Base-by-base conservation (phyloP, 768 basidiomycete species). In the Russula sp. region DNA sequence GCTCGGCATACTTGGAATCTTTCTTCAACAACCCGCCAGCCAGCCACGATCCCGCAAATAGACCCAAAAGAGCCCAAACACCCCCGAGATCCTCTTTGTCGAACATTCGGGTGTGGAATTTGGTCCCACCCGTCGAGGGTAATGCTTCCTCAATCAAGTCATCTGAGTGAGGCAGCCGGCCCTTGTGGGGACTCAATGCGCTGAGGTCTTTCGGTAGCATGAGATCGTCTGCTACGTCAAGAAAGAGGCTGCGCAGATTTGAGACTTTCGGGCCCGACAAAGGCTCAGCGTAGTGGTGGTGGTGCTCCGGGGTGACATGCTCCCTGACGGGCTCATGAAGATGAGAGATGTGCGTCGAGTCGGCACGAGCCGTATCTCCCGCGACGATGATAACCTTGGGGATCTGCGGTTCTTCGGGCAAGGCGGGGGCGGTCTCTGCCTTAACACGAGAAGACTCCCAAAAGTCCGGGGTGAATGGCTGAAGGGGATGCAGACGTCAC, bases 391-490 rank as follows among this genome's bases (percentile, higher is more conserved):
- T 71, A 59, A 86, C 71, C 69, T 82, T 83, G 46, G 81, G 82
- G 22, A 59, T 69, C 11, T 68, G 60, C 13, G 72, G 63, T 9
- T 70, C 67, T 45, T 58, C 69, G 1, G 65, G 65, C 36, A 73
- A 65, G 8, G 60, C 57, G n/a, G 63, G 61, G 22, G 66, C 61
- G 61, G 65, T 39, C 45, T 71, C 45, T 47, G 72, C 67, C 66
- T 78, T 71, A 47, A 73, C 64, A 13, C 71, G 72, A n/a, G 77
- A 76, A 0, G 83, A 80, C 43, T 78, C 74, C 79, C 81, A 85
- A 66, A 83, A 78, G 74, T 87, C 84, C 38, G 79, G 80, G 1
- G 79, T 69, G 69, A 79, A 81, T 10, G 86, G 86, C 85, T 88
- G 67, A 10, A 2, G 64, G 29, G 42, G 58, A 20, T n/a, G 43